A percentile compares a stretch with the other conserved stretches of the same genome.
Conservation (phyloP, 1,284 basidiomycete genomes). For the Neonothopanus nambi region DNA sequence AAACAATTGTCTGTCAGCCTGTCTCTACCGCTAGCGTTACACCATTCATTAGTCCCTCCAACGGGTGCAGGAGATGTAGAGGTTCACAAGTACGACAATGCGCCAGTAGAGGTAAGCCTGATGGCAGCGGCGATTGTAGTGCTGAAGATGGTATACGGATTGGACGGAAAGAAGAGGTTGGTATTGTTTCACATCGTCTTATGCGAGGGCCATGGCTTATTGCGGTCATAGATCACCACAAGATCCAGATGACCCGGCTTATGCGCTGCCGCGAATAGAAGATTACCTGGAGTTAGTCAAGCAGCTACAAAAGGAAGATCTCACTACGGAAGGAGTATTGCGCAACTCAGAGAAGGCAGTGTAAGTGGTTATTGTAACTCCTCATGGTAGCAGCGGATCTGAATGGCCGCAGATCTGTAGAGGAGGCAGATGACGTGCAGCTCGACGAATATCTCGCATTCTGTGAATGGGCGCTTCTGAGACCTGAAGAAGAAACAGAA, state of each 20-base stretch:
- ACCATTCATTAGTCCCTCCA: constrained; percentile 51
- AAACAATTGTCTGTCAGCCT: constrained; percentile 60
- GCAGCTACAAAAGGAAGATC: constrained; percentile 36
- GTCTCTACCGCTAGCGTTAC: constrained; percentile 61
- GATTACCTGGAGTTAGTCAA: constrained; percentile 54
- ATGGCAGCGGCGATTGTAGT: constrained; percentile 67
- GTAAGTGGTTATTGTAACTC: constrained; percentile 26
- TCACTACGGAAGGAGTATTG: constrained; percentile 32
- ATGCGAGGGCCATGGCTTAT: constrained; percentile 1
- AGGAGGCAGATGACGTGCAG: constrained; percentile 50
- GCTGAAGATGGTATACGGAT: constrained; percentile 82
- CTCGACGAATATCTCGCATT: constrained; percentile 72
- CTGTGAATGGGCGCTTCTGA: constrained; percentile 58
- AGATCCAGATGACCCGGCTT: constrained; percentile 55
- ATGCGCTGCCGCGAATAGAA: constrained; percentile 56
- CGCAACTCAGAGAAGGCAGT: constrained; percentile 32
- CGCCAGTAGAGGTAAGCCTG: constrained; percentile 77
- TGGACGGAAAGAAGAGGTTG: constrained; percentile 71
- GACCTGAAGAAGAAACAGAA: constrained; percentile 28
- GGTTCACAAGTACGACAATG: constrained; percentile 56
- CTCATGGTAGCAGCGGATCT: background rate
- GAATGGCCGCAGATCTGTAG: constrained; percentile 45
- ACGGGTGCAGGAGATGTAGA: constrained; percentile 41
- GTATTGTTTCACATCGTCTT: constrained; percentile 17
- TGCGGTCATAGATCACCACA: constrained; percentile 38